phyloP scores from a whole-genome alignment of 768 basidiomycete genomes.

The Dioszegia hungarica region DNA sequence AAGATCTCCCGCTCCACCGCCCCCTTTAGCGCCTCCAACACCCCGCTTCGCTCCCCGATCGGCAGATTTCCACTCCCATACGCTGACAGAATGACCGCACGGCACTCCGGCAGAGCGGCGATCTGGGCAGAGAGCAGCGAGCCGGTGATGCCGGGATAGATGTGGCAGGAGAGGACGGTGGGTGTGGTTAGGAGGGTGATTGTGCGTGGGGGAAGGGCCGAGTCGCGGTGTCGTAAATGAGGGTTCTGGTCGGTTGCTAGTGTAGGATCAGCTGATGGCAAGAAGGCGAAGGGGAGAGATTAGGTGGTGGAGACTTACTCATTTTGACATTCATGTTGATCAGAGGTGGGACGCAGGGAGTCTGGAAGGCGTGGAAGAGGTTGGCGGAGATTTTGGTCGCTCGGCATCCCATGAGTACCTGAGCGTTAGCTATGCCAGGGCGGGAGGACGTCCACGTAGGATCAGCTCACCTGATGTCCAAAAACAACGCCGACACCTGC shows the following conservation, averaged over 20 bases:
- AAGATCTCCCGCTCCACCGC: conserved; percentile 37
- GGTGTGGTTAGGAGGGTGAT: conserved; percentile 22
- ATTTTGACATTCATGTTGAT: conserved; percentile 43
- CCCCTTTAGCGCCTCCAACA: conserved; percentile 21
- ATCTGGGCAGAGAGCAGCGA: conserved; percentile 34
- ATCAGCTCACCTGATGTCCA: conserved; percentile 28
- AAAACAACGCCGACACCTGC: conserved; percentile 42
- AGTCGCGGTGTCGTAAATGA: conserved; percentile 18
- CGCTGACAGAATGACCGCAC: conserved; percentile 35
- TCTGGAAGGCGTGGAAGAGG: conserved; percentile 32
- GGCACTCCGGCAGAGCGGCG: conserved; percentile 31
- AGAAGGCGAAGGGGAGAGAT: background rate
- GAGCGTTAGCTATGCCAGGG: background rate
- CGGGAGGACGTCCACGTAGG: background rate
- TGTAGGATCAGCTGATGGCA: too few species aligned
- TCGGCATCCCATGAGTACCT: conserved; percentile 26
- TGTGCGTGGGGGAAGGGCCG: conserved; percentile 27
- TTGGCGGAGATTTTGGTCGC: conserved; percentile 39
- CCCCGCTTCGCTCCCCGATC: conserved; percentile 24
- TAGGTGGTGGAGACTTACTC: conserved; percentile 21
- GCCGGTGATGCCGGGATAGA: conserved; percentile 42
- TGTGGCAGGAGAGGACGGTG: conserved; percentile 29
- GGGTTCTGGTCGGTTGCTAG: conserved; percentile 1
- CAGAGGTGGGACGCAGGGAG: conserved; percentile 33
- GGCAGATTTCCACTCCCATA: conserved; percentile 41